Conservation (phyloP, 2,329 filamentous ascomycete genomes). For the Helicocarpus griseus region DNA sequence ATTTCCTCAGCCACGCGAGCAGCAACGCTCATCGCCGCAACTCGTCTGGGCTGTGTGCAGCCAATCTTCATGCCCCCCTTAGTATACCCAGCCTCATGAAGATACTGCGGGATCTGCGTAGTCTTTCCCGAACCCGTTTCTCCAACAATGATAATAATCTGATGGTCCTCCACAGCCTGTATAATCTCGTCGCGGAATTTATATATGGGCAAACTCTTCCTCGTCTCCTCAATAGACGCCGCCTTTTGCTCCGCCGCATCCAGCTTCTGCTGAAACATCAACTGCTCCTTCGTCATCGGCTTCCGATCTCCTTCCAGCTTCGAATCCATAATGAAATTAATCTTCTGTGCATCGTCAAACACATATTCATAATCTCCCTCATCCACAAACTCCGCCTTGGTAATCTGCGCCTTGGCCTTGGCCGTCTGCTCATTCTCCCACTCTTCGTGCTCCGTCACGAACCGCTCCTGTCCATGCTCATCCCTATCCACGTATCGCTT, state of each 20-base stretch:
- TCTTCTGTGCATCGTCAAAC: constrained; percentile 79
- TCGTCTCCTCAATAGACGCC: constrained; percentile 78
- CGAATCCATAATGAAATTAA: constrained; percentile 72
- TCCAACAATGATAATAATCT: constrained; percentile 83
- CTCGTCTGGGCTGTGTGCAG: constrained; percentile 87
- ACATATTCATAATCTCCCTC: constrained; percentile 86
- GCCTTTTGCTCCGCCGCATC: constrained; percentile 84
- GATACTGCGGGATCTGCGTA: constrained; percentile 87
- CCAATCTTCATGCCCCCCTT: constrained; percentile 76
- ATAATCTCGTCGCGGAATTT: constrained; percentile 77
- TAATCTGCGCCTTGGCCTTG: constrained; percentile 80
- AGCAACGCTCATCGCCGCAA: constrained; percentile 97
- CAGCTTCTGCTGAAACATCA: constrained; percentile 67
- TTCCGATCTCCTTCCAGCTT: constrained; percentile 62
- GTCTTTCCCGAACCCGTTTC: constrained; percentile 95
- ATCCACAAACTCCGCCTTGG: constrained; percentile 61
- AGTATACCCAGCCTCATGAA: constrained; percentile 84
- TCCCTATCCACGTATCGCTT: constrained; percentile 82
- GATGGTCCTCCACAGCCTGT: constrained; percentile 73
- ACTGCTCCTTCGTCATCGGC: constrained; percentile 66
- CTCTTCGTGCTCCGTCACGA: constrained; percentile 87
- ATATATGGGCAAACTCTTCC: constrained; percentile 85
- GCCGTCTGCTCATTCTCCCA: constrained; percentile 87
- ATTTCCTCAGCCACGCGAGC: constrained; percentile 91
- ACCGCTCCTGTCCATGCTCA: constrained; percentile 78